Base-by-base conservation (phyloP, 148 eudicot genomes). In the Amaranthus cruentus region DNA sequence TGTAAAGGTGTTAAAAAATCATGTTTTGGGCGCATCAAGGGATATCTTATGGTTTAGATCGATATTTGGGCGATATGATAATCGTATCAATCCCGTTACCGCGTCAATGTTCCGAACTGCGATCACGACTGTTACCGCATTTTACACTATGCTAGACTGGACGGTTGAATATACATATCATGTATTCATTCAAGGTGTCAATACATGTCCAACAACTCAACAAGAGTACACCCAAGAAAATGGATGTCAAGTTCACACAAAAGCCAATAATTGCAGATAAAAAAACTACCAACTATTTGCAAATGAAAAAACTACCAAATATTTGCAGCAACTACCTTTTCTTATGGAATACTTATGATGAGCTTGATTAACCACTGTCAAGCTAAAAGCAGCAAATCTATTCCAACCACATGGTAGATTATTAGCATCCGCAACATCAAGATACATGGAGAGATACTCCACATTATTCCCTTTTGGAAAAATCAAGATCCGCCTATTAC, bases 401-500 rank as follows among this genome's bases (percentile, higher is more conserved):
- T 90, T 95, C 99, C 99, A 95, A 51, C 97, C 97, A 85, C 88
- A 90, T 5, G 97, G 96, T 78, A 95, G 79, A 13, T 85, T 73
- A 47, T 80, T 70, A 1, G 97, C 78, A 86, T 95, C 99, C 21
- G 97, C 97, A 75, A 91, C 99, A 79, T 95, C 99, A 74, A 95
- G 83, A 76, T 95, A 95, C 99, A 95, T 87, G 9, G 99, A 95
- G 73, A 95, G 58, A 65, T 81, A 76, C 69, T 91, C 97, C 78
- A 91, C 97, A 72, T 95, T 95, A 73, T 95, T 95, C 44, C 99
- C 99, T 69, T 91, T 95, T 0, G 99, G 99, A 67, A 95, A 95
- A 42, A 90, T 87, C 51, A 91, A 88, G 62, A 95, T 87, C 73
- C 99, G 90, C 99, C 99, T 95, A 77, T 72, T 56, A 70, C 15